A percentile compares a stretch with the other conserved stretches of the same genome.
These are phyloP conservation scores for Pulveroboletus sp. DNA, from an alignment of 1,284 basidiomycete genomes.

Conservation along the genomic window DNA sequence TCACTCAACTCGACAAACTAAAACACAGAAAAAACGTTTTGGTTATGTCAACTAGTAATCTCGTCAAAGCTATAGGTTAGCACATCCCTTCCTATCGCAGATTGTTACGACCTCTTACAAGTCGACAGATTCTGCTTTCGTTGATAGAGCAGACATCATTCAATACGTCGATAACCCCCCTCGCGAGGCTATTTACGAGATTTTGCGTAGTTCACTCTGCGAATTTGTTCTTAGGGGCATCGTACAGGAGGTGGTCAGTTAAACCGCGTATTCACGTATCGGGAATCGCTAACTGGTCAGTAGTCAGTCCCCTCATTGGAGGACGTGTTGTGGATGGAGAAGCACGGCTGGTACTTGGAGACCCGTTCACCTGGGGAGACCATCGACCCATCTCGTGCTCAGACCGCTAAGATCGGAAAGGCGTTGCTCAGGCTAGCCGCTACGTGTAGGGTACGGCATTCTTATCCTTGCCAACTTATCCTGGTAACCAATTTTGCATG, in stretches of 20 bases:
- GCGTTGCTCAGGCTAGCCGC: constrained; percentile 68
- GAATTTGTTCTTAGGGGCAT: constrained; percentile 82
- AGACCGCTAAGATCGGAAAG: constrained; percentile 53
- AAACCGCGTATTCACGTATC: neutral
- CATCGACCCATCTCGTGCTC: constrained; percentile 7
- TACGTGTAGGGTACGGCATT: constrained; percentile 63
- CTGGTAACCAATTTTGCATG: neutral
- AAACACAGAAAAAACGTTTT: constrained; percentile 92
- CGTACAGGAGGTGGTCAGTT: constrained; percentile 57
- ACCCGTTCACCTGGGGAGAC: constrained; percentile 8
- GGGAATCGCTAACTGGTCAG: constrained; percentile 12
- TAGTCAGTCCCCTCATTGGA: constrained; percentile 65
- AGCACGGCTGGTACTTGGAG: constrained; percentile 8
- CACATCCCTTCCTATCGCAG: neutral
- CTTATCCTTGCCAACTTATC: neutral
- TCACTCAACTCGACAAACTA: constrained; percentile 96
- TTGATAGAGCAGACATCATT: constrained; percentile 96
- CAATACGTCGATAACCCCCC: constrained; percentile 93
- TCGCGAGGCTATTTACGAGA: constrained; percentile 90
- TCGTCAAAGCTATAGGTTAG: constrained; percentile 90
- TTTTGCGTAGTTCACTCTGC: constrained; percentile 79
- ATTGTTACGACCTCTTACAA: constrained; percentile 4
- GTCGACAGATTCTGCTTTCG: constrained; percentile 83
- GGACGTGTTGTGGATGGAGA: constrained; percentile 60
- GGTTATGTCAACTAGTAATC: constrained; percentile 96